Conservation (phyloP, 179 eudicot species). For the Actinidia chinensis region DNA sequence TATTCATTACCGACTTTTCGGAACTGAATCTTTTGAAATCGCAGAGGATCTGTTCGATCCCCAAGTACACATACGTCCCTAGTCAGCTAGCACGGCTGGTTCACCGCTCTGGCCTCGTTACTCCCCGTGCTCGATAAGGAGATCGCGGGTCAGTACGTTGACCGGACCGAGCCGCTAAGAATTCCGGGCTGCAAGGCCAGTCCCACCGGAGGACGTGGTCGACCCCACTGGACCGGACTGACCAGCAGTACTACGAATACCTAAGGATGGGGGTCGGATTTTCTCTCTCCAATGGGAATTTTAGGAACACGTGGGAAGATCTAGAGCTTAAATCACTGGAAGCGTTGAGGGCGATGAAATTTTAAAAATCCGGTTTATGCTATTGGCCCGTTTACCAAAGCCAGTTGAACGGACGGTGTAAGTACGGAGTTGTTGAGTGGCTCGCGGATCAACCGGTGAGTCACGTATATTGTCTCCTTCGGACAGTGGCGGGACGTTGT, state of each 20-base stretch:
- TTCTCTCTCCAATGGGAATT: conserved; percentile 40
- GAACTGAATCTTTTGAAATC: conserved; percentile 39
- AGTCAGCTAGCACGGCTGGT: conserved; percentile 60
- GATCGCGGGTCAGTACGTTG: conserved; percentile 39
- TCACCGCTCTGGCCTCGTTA: conserved; percentile 33
- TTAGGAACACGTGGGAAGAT: conserved; percentile 58
- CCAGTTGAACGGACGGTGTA: conserved; percentile 8
- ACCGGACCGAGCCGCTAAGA: conserved; percentile 32
- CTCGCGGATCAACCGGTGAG: conserved; percentile 37
- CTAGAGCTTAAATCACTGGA: conserved; percentile 35
- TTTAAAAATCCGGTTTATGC: conserved; percentile 29
- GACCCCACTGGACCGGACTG: conserved; percentile 35
- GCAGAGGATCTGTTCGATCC: too few relatives aligned
- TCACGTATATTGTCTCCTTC: conserved; percentile 42
- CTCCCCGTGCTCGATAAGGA: conserved; percentile 36
- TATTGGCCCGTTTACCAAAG: conserved; percentile 35
- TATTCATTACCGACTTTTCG: conserved; percentile 49
- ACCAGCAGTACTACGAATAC: conserved; percentile 28
- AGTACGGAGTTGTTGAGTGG: conserved; percentile 30
- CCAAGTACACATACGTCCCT: too few relatives aligned
- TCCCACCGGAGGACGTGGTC: conserved; percentile 43
- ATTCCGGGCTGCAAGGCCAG: conserved; percentile 57
- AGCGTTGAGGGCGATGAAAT: conserved; percentile 27
- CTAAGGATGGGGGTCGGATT: conserved; percentile 30
- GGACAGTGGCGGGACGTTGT: conserved; percentile 51